A percentile compares a stretch with the other conserved stretches of the same genome.
phyloP scores from a whole-genome alignment of 345 rosid species.

The Eutrema japonicum region DNA sequence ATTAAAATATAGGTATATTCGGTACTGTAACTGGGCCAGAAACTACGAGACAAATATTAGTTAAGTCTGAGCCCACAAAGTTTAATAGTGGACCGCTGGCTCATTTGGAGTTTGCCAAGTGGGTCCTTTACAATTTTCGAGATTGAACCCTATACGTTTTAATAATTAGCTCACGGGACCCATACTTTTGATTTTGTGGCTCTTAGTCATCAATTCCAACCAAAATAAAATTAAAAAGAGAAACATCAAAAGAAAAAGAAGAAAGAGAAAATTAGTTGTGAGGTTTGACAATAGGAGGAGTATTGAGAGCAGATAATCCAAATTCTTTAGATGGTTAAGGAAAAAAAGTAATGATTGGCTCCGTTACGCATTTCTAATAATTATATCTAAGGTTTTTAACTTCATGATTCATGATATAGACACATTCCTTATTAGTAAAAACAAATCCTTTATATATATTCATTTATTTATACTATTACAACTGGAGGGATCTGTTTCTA shows the following conservation, averaged over 20 bases:
- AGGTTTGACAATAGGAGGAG: slow-evolving; percentile 11
- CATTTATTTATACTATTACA: no score
- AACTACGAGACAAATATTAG: slow-evolving; percentile 36
- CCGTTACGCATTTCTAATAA: slow-evolving; percentile 12
- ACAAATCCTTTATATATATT: neutral
- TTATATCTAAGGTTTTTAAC: neutral
- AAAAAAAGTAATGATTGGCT: slow-evolving; percentile 33
- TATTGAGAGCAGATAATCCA: slow-evolving; percentile 33
- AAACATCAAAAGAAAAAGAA: slow-evolving; percentile 12
- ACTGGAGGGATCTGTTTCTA: no score
- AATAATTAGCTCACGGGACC: slow-evolving; percentile 29
- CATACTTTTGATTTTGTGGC: slow-evolving; percentile 23
- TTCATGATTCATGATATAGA: slow-evolving; percentile 24
- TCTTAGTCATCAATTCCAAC: neutral
- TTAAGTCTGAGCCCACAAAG: slow-evolving; percentile 40
- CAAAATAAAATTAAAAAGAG: neutral
- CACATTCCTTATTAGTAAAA: neutral
- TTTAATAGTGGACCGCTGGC: slow-evolving; percentile 34
- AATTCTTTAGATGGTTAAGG: slow-evolving; percentile 16
- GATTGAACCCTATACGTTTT: slow-evolving; percentile 29
- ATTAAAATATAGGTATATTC: slow-evolving; percentile 20
- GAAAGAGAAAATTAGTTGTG: neutral
- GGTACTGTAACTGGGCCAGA: slow-evolving; percentile 21
- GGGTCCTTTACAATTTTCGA: slow-evolving; percentile 1
- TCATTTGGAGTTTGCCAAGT: slow-evolving; percentile 29